phyloP scores from a whole-genome alignment of 495 filamentous ascomycete genomes.

The Monascus purpureus region DNA sequence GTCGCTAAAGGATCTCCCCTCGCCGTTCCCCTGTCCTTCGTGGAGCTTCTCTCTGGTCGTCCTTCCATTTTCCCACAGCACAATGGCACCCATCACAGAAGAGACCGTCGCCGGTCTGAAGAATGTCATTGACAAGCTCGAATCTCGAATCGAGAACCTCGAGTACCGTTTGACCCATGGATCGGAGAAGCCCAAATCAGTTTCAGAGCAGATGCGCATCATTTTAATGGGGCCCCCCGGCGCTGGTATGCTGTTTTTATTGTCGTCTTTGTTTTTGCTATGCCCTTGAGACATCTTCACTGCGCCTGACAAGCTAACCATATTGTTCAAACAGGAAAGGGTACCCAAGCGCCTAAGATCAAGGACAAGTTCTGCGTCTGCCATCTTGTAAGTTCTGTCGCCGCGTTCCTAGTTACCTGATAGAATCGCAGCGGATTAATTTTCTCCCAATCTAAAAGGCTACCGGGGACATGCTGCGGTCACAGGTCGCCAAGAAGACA shows the following conservation, averaged over 20 bases:
- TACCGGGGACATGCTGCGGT: slow-evolving; percentile 97
- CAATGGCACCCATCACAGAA: slow-evolving; percentile 78
- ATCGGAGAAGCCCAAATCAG: slow-evolving; percentile 33
- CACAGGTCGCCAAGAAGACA: slow-evolving; percentile 97
- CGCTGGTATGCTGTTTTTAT: slow-evolving; percentile 51
- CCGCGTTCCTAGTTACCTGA: slow-evolving; percentile 2
- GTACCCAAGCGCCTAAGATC: slow-evolving; percentile 93
- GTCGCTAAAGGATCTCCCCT: slow-evolving; percentile 5
- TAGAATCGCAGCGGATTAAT: slow-evolving; percentile 3
- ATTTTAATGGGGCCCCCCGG: slow-evolving; percentile 96
- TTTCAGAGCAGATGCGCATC: slow-evolving; percentile 63
- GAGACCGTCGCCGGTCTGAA: slow-evolving; percentile 60
- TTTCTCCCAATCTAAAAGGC: slow-evolving; percentile 41
- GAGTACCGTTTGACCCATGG: slow-evolving; percentile 49
- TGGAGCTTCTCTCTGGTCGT: background rate
- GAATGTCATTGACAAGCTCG: slow-evolving; percentile 67
- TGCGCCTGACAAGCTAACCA: too few relatives aligned
- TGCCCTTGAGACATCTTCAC: too few relatives aligned
- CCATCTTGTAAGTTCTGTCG: slow-evolving; percentile 60
- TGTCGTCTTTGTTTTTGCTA: too few relatives aligned
- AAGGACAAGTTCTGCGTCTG: slow-evolving; percentile 95
- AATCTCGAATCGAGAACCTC: slow-evolving; percentile 66
- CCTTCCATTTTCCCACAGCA: slow-evolving; percentile 12
- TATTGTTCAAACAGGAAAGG: slow-evolving; percentile 95
- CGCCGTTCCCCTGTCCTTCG: slow-evolving; percentile 1